Evolutionary conservation across 2,329 filamentous ascomycete species (phyloP).

Genomic region (Pseudopyrenochaeta lycopersici): DNA sequence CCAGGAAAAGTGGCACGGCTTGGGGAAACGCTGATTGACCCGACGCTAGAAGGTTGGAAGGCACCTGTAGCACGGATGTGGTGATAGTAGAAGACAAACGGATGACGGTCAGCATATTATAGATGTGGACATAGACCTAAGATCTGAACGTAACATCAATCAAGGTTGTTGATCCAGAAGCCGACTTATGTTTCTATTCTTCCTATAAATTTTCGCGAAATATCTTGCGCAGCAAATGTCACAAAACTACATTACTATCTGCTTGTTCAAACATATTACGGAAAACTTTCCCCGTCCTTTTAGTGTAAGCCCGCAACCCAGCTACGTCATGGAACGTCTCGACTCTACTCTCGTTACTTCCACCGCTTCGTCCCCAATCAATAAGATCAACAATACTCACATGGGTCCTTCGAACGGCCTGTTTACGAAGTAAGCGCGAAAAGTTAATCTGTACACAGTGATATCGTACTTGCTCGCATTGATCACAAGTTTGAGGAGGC

Average conservation of each 20-base stretch:
- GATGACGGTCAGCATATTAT: no score
- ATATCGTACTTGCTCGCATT: slow-evolving; percentile 13
- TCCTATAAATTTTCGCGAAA: background rate
- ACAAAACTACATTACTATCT: slow-evolving; percentile 18
- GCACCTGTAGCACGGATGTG: no score
- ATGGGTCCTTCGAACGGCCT: slow-evolving; percentile 20
- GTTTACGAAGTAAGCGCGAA: slow-evolving; percentile 2
- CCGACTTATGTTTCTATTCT: no score
- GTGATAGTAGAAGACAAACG: no score
- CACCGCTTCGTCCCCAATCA: slow-evolving; percentile 13
- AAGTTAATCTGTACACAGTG: background rate
- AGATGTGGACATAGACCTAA: no score
- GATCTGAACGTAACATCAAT: no score
- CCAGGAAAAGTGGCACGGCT: no score
- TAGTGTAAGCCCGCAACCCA: slow-evolving; percentile 10
- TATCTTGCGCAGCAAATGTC: slow-evolving; percentile 19
- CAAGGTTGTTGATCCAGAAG: no score
- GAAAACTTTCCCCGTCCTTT: slow-evolving; percentile 15
- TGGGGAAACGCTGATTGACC: no score
- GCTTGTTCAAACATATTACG: slow-evolving; percentile 11
- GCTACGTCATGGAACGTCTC: slow-evolving; percentile 13
- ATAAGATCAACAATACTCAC: slow-evolving; percentile 24
- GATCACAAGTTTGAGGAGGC: slow-evolving; percentile 10
- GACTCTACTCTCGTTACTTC: slow-evolving; percentile 2
- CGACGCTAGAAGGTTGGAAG: no score